phyloP scores from a whole-genome alignment of 768 basidiomycete species.

The Agaricus bisporus region DNA sequence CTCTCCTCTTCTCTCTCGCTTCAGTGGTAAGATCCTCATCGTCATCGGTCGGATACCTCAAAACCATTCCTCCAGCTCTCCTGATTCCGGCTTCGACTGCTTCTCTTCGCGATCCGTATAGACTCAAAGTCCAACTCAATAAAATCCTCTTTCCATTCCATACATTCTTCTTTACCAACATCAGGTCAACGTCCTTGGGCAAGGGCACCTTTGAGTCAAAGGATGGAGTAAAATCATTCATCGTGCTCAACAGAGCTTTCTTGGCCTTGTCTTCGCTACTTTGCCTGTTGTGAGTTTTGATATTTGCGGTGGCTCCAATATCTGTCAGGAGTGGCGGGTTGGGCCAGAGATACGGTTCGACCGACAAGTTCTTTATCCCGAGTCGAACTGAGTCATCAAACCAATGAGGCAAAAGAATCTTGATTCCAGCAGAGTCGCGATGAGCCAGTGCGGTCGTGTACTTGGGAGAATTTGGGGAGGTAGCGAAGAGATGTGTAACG shows the following conservation, averaged over 20 bases:
- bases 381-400: constrained; percentile 75
- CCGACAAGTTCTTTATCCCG: constrained; percentile 42
- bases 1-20: constrained; percentile 17
- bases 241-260: constrained; percentile 20
- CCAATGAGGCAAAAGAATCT: constrained; percentile 85
- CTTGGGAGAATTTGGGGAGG: constrained; percentile 44
- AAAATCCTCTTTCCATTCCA: constrained; percentile 60
- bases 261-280: constrained; percentile 15
- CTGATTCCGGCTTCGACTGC: constrained; percentile 57
- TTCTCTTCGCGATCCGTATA: constrained; percentile 39
- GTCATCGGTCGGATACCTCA: constrained; percentile 22
- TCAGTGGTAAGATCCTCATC: constrained; percentile 14
- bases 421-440: constrained; percentile 51
- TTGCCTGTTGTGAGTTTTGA: no score
- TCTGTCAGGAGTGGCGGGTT: constrained; percentile 47
- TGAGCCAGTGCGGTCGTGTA: constrained; percentile 52
- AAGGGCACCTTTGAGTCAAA: constrained; percentile 6
- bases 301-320: constrained; percentile 13
- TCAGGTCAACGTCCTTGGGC: not conserved
- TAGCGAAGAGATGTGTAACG: constrained; percentile 80
- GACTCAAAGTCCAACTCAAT: constrained; percentile 52
- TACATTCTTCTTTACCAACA: constrained; percentile 21
- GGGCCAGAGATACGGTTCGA: constrained; percentile 66
- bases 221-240: constrained; percentile 22
- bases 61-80: constrained; percentile 41